Percentiles rank a stretch among this genome's conserved stretches.
Conservation (phyloP, 1,284 basidiomycete genomes). For the Microbotryum intermedium region DNA sequence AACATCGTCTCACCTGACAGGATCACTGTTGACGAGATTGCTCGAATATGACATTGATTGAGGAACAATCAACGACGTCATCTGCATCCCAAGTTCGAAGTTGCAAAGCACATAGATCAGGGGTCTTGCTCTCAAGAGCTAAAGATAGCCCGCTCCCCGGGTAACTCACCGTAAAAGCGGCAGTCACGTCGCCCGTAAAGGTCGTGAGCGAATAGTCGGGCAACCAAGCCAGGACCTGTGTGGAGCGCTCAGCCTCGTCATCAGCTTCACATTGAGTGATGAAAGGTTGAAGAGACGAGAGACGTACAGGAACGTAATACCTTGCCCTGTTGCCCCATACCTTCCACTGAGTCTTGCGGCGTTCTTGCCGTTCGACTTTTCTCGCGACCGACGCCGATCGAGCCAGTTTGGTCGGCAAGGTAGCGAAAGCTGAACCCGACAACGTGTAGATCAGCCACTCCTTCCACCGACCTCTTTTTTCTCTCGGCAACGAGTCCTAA, state of each 20-base stretch:
- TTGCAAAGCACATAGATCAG: no score
- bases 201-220: slow-evolving; percentile 65
- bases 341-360: slow-evolving; percentile 9
- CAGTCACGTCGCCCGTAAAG: slow-evolving; percentile 74
- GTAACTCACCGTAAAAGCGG: slow-evolving; percentile 60
- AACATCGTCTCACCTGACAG: slow-evolving; percentile 26
- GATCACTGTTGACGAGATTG: slow-evolving; percentile 53
- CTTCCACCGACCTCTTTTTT: not conserved
- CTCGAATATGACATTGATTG: slow-evolving; percentile 84
- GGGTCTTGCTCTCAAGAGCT: no score
- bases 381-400: slow-evolving; percentile 7
- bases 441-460: not conserved
- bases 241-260: no score
- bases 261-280: not conserved
- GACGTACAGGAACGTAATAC: slow-evolving; percentile 32
- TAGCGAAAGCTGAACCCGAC: slow-evolving; percentile 9
- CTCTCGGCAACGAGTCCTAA: not conserved
- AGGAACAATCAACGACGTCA: slow-evolving; percentile 82
- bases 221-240: slow-evolving; percentile 52
- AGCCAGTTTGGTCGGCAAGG: slow-evolving; percentile 12
- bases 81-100: slow-evolving; percentile 20
- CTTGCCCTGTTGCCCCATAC: slow-evolving; percentile 3
- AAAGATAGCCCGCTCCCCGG: no score
- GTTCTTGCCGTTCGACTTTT: slow-evolving; percentile 5
- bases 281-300: not conserved